These are phyloP conservation scores for Cryptococcus sp. DNA, from an alignment of 1,284 basidiomycete genomes.

Conservation along the genomic window DNA sequence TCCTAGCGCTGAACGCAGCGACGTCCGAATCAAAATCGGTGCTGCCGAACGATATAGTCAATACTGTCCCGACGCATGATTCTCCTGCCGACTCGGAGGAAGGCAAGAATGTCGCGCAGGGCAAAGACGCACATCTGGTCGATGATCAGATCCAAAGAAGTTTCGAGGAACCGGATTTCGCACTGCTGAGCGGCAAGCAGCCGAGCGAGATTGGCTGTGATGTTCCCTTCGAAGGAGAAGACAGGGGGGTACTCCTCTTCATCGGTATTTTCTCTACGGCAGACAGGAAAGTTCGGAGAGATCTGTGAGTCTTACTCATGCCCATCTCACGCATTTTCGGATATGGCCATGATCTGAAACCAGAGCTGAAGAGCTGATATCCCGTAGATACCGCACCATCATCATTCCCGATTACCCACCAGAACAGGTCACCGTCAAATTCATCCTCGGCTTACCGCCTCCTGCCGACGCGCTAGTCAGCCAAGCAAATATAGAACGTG, in stretches of 20 bases:
- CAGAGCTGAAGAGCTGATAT: neutral
- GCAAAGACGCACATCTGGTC: slow-evolving; percentile 38
- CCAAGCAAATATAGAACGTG: slow-evolving; percentile 22
- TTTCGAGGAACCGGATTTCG: slow-evolving; percentile 54
- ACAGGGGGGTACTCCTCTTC: slow-evolving; percentile 46
- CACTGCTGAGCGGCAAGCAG: slow-evolving; percentile 44
- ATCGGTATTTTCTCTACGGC: slow-evolving; percentile 52
- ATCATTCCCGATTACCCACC: slow-evolving; percentile 50
- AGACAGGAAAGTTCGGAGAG: slow-evolving; percentile 37
- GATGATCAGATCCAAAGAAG: slow-evolving; percentile 43
- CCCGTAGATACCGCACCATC: slow-evolving; percentile 40
- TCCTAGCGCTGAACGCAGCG: slow-evolving; percentile 40
- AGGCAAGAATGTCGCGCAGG: slow-evolving; percentile 35
- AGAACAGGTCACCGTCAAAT: slow-evolving; percentile 50
- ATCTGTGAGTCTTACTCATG: slow-evolving; percentile 38
- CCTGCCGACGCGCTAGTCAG: slow-evolving; percentile 32
- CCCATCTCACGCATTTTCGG: no score
- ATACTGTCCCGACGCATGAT: slow-evolving; percentile 26
- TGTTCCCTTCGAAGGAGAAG: slow-evolving; percentile 40
- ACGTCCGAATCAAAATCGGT: slow-evolving; percentile 11
- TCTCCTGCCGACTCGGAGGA: slow-evolving; percentile 36
- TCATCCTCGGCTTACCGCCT: slow-evolving; percentile 51
- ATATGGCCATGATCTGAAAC: neutral
- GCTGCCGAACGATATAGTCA: slow-evolving; percentile 7
- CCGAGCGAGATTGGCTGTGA: slow-evolving; percentile 53